These are phyloP conservation scores for Furcasterigmium furcatum DNA, from an alignment of 2,329 filamentous ascomycete species.

Conservation along the genomic window DNA sequence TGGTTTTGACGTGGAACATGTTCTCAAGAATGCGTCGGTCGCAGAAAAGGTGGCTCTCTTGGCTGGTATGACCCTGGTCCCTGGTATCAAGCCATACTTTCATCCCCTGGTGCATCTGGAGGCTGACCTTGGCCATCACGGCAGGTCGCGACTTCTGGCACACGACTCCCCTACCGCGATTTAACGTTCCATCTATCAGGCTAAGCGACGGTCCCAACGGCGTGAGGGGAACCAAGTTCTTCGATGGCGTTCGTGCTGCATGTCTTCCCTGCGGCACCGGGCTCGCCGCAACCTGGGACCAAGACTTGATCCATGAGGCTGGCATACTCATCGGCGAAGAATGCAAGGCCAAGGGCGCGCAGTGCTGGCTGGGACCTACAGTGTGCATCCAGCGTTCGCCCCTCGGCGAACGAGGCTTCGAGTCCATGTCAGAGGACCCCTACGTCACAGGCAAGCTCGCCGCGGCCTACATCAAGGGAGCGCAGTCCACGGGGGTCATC, in stretches of 20 bases:
- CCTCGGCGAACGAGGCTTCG: conserved; percentile 56
- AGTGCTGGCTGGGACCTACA: conserved; percentile 57
- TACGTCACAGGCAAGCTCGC: conserved; percentile 52
- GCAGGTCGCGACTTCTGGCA: no score
- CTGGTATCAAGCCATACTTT: no score
- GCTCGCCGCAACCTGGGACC: conserved; percentile 56
- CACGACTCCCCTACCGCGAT: no score
- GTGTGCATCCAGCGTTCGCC: conserved; percentile 60
- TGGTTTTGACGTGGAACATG: no score
- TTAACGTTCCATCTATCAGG: no score
- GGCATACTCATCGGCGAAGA: conserved; percentile 49
- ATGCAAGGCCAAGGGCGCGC: conserved; percentile 52
- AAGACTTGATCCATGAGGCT: conserved; percentile 44
- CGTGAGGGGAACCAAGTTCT: conserved; percentile 64
- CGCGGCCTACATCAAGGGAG: conserved; percentile 48
- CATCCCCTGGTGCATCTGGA: no score
- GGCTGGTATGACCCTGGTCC: no score
- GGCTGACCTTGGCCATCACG: no score
- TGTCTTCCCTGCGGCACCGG: conserved; percentile 58
- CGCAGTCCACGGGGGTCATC: conserved; percentile 52
- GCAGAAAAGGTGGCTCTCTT: no score
- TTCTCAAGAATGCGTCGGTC: no score
- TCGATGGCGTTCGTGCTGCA: conserved; percentile 57
- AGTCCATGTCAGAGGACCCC: conserved; percentile 56
- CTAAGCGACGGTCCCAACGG: conserved; percentile 72